phyloP scores from a whole-genome alignment of 2,329 filamentous ascomycete genomes.

The Pseudogymnoascus pannorum region DNA sequence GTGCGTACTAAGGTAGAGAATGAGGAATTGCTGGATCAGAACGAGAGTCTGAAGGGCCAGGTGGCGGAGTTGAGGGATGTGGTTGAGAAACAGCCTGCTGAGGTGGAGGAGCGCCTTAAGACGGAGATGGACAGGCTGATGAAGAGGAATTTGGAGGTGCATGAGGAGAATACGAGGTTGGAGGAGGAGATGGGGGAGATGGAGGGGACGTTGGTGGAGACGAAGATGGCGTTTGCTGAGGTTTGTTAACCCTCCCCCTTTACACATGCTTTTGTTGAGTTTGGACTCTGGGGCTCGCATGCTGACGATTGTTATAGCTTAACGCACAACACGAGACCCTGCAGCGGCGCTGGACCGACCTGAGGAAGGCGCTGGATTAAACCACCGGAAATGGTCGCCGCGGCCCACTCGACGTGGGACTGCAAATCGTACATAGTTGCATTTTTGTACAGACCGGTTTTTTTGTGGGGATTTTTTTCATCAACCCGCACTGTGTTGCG shows the following conservation, averaged over 20 bases:
- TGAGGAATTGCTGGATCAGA: slow-evolving; percentile 79
- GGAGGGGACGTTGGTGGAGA: slow-evolving; percentile 84
- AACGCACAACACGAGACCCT: slow-evolving; percentile 65
- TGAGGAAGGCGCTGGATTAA: slow-evolving; percentile 47
- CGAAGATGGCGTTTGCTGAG: slow-evolving; percentile 93
- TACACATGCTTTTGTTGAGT: slow-evolving; percentile 9
- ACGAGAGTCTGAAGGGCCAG: slow-evolving; percentile 79
- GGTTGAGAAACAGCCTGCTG: slow-evolving; percentile 81
- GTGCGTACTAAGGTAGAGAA: slow-evolving; percentile 92
- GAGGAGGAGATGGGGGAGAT: slow-evolving; percentile 88
- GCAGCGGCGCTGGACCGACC: slow-evolving; percentile 68
- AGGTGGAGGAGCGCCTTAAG: slow-evolving; percentile 76
- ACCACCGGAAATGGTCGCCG: too few relatives aligned
- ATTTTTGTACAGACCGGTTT: too few relatives aligned
- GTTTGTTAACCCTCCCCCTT: slow-evolving; percentile 47
- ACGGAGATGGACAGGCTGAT: slow-evolving; percentile 86
- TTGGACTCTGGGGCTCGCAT: slow-evolving; percentile 9
- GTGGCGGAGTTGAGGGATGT: slow-evolving; percentile 78
- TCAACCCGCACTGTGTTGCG: neutral
- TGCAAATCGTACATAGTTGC: too few relatives aligned
- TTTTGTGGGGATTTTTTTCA: too few relatives aligned
- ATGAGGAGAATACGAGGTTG: slow-evolving; percentile 81
- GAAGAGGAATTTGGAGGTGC: slow-evolving; percentile 85
- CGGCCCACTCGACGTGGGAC: neutral
- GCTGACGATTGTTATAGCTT: slow-evolving; percentile 42